A percentile compares a stretch with the other conserved stretches of the same genome.
phyloP scores from a whole-genome alignment of 257 asterid species.

The Solanum virginianum region DNA sequence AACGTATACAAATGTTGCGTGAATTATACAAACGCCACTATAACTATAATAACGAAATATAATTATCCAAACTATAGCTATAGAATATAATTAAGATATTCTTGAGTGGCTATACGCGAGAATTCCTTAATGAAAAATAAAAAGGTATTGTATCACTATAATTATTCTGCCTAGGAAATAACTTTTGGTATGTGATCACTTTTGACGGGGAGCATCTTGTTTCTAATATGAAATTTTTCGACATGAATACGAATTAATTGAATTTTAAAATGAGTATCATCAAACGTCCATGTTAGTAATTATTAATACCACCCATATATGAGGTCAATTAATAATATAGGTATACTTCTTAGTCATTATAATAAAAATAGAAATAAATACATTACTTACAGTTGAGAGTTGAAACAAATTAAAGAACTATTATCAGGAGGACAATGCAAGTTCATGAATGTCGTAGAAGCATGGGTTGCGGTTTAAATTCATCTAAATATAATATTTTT shows the following conservation, averaged over 20 bases:
- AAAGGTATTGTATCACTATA: neutral
- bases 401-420: neutral
- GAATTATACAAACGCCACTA: too few species aligned
- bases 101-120: too few species aligned
- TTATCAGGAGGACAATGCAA: neutral
- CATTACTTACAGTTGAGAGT: neutral
- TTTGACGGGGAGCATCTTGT: too few species aligned
- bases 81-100: too few species aligned
- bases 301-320: neutral
- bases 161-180: neutral
- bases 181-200: neutral
- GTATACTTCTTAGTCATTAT: neutral
- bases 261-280: too few species aligned
- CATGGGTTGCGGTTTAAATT: neutral
- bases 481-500: neutral
- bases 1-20: too few species aligned
- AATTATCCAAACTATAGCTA: too few species aligned
- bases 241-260: too few species aligned
- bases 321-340: neutral
- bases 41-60: too few species aligned
- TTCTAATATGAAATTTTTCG: too few species aligned
- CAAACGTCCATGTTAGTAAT: neutral
- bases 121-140: too few species aligned
- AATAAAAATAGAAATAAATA: neutral
- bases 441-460: neutral